Base-by-base conservation (phyloP, 805 yeast genomes). In the Metschnikowia corniflorae region DNA sequence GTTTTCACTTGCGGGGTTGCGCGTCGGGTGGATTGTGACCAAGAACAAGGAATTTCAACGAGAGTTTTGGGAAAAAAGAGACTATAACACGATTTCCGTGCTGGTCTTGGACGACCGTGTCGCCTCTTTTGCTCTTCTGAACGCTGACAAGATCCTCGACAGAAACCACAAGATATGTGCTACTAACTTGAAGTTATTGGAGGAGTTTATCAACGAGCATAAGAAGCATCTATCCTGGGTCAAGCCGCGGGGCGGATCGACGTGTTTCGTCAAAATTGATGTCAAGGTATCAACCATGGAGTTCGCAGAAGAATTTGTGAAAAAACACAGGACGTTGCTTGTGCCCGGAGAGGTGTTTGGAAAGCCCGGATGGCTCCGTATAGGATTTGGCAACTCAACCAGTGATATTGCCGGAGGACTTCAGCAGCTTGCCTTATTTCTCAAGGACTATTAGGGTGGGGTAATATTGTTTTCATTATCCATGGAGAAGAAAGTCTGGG, bases 1-100 rank as follows among this genome's bases (percentile, higher is more conserved):
- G 3, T 75, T 66, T 45, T 62, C 77, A 1, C 53, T 72, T 31
- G 80, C 80, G 7, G 80, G 80, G 4, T 54, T 73, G 18, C 54
- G 80, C 30, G 33, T 74, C 16, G 80, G 81, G 6, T 75, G 80
- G 80, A 54, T 74, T 8, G 70, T 63, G 4, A 50, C 71, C 6
- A 54, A 57, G 20, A 63, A 70, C 47, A 34, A 35, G 15, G 37
- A 37, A 3, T 40, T 69, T 5, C 37, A 68, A 13, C 41, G 51
- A 10, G 61, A 55, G 29, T 58, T 72, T 16, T 53, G 55, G 16
- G 54, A 63, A 9, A 61, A 69, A 34, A 58, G 80, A 42, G 78
- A 73, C 49, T 75, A 69, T 51, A 72, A 68, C 48, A 74, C 71
- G 7, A 75, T 75, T 29, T 68, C 75, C 2, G 68, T 75, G 12